Base-by-base conservation (phyloP, 768 basidiomycete species). In the Phanerodontia chrysosporium region DNA sequence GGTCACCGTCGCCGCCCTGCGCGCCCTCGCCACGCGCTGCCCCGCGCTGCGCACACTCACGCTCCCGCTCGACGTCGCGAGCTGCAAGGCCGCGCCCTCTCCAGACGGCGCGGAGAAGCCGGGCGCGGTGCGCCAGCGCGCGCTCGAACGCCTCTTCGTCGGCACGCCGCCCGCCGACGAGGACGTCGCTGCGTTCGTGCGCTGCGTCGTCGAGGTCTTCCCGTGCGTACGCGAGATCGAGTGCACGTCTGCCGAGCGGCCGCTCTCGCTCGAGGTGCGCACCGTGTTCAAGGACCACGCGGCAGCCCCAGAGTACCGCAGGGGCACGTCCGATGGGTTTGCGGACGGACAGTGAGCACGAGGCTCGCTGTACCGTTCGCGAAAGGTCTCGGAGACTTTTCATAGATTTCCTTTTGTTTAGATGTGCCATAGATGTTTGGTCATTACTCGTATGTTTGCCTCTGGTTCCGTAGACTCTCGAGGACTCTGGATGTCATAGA, bases 21-120 rank as follows among this genome's bases (percentile, higher is more conserved):
- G 30, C 36, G 45, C 49, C 16, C 62, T 69, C 54, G 69, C 71
- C 21, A 51, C 58, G 32, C 63, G 55, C 24, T 69, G 69, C 45
- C 69, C 67, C 13, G 51, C 28, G 28, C 59, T 71, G 42, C 61
- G 61, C 39, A 51, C 22, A 10, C 66, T 70, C 22, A 54, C 62
- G 7, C 39, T 69, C 24, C 66, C 67, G 7, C 49, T 64, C 21
- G 67, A 71, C 56, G 28, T 67, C 29, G 22, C 64, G 4, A 35
- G 46, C 8, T 58, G 62, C 9, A 46, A 57, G 0, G 14, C 35
- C 16, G 53, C 35, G 12, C 51, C 61, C 1, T 48, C 62, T n/a
- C 54, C 62, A 7, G 48, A 57, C 12, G 30, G 16, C 46, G 48
- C 29, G 13, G 60, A 13, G 1, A 52, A 57, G 36, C 4, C 12